Evolutionary conservation across 139 green algal genomes (phyloP).

Genomic region (Chlorella ohadii): DNA sequence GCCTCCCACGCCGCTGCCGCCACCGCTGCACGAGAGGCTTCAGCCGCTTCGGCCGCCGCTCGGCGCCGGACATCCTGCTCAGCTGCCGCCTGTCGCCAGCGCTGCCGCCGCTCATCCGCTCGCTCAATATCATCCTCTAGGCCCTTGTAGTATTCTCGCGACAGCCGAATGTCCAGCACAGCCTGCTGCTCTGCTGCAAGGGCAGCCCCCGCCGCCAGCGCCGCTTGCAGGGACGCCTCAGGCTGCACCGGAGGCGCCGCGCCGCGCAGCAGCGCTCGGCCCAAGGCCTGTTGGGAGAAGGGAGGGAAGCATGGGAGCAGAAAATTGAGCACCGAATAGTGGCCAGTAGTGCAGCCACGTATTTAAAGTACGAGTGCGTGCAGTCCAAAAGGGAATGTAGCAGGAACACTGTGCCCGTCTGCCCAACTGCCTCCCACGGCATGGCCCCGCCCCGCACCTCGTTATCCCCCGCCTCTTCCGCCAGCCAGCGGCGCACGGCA

Average conservation of each 20-base stretch:
- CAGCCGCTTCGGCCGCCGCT: not conserved
- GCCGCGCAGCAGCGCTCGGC: not conserved
- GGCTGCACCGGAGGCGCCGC: not conserved
- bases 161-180: conserved; percentile 29
- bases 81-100: not conserved
- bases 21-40: not conserved
- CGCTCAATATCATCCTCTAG: not conserved
- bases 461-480: not conserved
- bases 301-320: not conserved
- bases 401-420: no score
- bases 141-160: conserved; percentile 2
- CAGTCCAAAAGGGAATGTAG: no score
- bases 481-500: conserved; percentile 26
- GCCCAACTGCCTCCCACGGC: no score
- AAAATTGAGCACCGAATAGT: no score
- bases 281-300: not conserved
- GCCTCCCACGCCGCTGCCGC: not conserved
- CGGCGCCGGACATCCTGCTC: not conserved
- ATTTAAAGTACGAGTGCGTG: no score
- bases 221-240: not conserved
- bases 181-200: conserved; percentile 39
- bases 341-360: no score
- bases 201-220: conserved; percentile 5
- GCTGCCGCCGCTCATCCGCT: not conserved
- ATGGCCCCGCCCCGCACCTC: no score